phyloP scores from a whole-genome alignment of 1,284 basidiomycete species.

The Amylostereum chailletii region DNA sequence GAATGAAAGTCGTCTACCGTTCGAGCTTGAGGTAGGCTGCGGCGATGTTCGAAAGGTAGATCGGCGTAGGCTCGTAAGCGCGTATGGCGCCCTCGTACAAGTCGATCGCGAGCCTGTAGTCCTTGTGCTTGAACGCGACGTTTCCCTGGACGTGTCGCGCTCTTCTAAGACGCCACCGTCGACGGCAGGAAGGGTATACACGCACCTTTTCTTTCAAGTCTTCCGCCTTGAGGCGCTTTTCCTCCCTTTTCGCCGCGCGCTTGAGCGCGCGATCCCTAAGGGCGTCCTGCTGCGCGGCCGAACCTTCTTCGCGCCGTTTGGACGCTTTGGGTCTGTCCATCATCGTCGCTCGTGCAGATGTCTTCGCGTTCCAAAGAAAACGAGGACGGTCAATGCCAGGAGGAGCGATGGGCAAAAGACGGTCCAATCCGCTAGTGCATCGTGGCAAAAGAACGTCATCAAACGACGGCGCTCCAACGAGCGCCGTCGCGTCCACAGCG shows the following conservation, averaged over 20 bases:
- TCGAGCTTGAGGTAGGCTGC: constrained; percentile 30
- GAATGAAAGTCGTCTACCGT: constrained; percentile 17
- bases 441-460: too few relatives aligned
- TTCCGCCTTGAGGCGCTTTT: constrained; percentile 2
- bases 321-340: too few relatives aligned
- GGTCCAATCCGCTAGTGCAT: too few relatives aligned
- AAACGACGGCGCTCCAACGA: too few relatives aligned
- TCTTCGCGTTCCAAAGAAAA: too few relatives aligned
- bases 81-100: constrained; percentile 17
- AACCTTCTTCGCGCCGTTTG: too few relatives aligned
- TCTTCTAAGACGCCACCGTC: neutral
- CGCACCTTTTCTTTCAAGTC: constrained; percentile 1
- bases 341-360: too few relatives aligned
- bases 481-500: too few relatives aligned
- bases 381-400: too few relatives aligned
- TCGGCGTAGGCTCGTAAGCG: constrained; percentile 16
- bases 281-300: neutral
- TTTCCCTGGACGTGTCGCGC: constrained; percentile 17
- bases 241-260: neutral
- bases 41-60: constrained; percentile 32
- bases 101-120: constrained; percentile 15
- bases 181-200: neutral
- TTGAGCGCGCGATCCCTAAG: neutral
- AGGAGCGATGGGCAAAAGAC: too few relatives aligned
- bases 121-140: constrained; percentile 11